phyloP scores from a whole-genome alignment of 352 stramenopile genomes.

The Pythium dissimile region DNA sequence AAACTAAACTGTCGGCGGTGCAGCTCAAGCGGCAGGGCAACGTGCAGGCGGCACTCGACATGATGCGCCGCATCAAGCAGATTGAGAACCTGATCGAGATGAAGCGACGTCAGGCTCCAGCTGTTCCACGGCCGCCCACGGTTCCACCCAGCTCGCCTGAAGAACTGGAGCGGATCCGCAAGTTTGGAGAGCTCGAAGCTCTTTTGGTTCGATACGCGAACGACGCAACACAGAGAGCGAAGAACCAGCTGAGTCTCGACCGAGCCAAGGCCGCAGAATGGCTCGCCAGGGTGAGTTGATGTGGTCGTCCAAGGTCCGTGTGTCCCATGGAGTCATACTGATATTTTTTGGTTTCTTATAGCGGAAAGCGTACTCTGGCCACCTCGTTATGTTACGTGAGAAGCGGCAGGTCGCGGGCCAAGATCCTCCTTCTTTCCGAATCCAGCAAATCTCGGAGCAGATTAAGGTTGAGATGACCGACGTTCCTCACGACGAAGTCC shows the following conservation, averaged over 20 bases:
- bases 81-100: slow-evolving; percentile 58
- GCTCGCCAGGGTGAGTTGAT: slow-evolving; percentile 44
- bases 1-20: slow-evolving; percentile 40
- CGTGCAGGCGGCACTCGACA: slow-evolving; percentile 52
- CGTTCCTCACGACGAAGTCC: slow-evolving; percentile 48
- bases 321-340: too few species aligned
- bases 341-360: slow-evolving; percentile 13
- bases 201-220: slow-evolving; percentile 69
- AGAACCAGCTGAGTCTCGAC: slow-evolving; percentile 45
- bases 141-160: slow-evolving; percentile 6
- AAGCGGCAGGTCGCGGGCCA: slow-evolving; percentile 52
- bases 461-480: slow-evolving; percentile 44
- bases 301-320: not conserved
- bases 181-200: slow-evolving; percentile 62
- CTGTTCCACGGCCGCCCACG: not conserved
- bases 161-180: slow-evolving; percentile 17
- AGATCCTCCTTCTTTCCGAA: slow-evolving; percentile 35
- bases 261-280: slow-evolving; percentile 49
- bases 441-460: slow-evolving; percentile 35
- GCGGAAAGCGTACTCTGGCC: slow-evolving; percentile 54
- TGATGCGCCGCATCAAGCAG: slow-evolving; percentile 68
- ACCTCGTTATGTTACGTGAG: slow-evolving; percentile 47
- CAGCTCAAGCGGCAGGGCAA: slow-evolving; percentile 54
- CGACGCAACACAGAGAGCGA: slow-evolving; percentile 38
- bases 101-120: slow-evolving; percentile 27